Percentiles rank a stretch among this genome's conserved stretches.
Evolutionary conservation across 331 rosid genomes (phyloP).

Genomic region (Dryas integrifolia): DNA sequence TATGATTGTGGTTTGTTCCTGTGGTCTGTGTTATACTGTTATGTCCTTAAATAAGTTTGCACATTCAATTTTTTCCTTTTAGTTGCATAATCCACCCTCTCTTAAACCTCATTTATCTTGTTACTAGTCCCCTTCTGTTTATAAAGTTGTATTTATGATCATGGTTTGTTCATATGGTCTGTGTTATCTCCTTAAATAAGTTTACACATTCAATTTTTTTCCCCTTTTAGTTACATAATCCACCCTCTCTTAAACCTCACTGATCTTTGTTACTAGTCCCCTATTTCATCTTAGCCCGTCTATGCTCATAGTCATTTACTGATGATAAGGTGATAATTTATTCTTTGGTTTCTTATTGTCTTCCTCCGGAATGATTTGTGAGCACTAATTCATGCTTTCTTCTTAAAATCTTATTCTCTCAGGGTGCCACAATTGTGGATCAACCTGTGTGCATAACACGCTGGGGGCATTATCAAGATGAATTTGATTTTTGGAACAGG

Average conservation of each 20-base stretch:
- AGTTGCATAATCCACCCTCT: background rate
- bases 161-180: background rate
- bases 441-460: constrained; percentile 84
- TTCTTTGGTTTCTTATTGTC: background rate
- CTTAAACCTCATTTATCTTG: background rate
- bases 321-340: background rate
- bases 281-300: background rate
- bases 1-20: background rate
- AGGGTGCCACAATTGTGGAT: constrained; percentile 94
- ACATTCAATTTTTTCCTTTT: background rate
- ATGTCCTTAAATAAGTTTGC: background rate
- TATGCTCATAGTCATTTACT: background rate
- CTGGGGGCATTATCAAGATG: constrained; percentile 77
- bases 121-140: too few relatives aligned
- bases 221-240: background rate
- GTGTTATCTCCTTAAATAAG: background rate
- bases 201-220: background rate
- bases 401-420: constrained; percentile 24
- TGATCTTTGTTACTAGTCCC: background rate
- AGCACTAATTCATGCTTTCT: background rate
- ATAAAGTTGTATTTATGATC: too few relatives aligned
- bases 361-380: constrained; percentile 1
- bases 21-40: too few relatives aligned
- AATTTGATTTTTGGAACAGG: constrained; percentile 63
- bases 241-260: background rate